phyloP scores from a whole-genome alignment of 108 stramenopile genomes.

The Cyclotella baltica region DNA sequence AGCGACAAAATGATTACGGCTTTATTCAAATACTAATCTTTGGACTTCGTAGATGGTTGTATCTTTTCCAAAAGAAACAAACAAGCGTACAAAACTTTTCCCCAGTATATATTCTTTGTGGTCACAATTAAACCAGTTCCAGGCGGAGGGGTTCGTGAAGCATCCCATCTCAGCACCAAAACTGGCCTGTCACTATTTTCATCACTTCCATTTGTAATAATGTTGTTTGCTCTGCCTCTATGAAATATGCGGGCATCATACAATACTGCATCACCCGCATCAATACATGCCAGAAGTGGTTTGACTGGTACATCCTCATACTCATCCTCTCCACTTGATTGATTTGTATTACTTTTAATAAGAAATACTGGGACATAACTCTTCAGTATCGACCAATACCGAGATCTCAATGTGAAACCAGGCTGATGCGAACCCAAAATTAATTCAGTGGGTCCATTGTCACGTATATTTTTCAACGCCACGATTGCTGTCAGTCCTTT shows the following conservation, averaged over 20 bases:
- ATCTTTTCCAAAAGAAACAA: constrained; percentile 16
- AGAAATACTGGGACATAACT: neutral
- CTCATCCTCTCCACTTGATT: neutral
- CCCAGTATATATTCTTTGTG: constrained; percentile 29
- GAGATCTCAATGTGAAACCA: constrained; percentile 28
- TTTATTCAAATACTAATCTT: neutral
- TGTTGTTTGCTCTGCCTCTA: constrained; percentile 38
- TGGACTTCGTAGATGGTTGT: neutral
- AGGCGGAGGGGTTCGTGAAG: constrained; percentile 37
- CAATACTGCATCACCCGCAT: constrained; percentile 40
- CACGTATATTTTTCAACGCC: constrained; percentile 41
- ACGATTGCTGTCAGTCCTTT: constrained; percentile 45
- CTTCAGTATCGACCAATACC: constrained; percentile 1
- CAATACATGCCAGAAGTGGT: constrained; percentile 35
- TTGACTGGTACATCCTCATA: neutral
- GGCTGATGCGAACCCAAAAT: constrained; percentile 28
- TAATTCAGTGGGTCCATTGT: constrained; percentile 48
- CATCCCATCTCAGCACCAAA: constrained; percentile 47
- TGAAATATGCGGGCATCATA: constrained; percentile 49
- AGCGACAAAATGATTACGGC: neutral
- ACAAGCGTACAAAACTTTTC: constrained; percentile 31
- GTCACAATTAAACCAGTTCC: constrained; percentile 41
- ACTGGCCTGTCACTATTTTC: constrained; percentile 33
- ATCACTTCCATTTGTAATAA: neutral
- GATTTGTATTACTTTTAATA: neutral